Base-by-base conservation (phyloP, 495 filamentous ascomycete genomes). In the Terfezia claveryi region DNA sequence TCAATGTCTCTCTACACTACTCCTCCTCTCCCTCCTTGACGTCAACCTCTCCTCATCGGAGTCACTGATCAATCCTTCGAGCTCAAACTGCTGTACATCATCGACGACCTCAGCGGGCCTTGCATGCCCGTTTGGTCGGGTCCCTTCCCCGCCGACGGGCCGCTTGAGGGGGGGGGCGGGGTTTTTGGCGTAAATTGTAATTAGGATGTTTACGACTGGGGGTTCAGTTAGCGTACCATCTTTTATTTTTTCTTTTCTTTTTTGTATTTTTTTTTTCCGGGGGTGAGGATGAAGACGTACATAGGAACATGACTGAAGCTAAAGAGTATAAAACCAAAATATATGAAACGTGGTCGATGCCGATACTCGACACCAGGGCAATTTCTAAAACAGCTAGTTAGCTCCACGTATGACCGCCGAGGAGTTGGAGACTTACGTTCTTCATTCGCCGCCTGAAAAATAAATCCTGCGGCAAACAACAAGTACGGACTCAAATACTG, bases 401-500 rank as follows among this genome's bases (percentile, higher is more conserved):
- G 27, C 4, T 32, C 27, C 27, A 32, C 27, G 27, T 32, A 32
- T 32, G 27, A 5, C 27, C 27, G 4, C 2, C 7, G 27, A 7
- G 7, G 27, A 4, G 27, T 32, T 4, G 27, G 27, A 7, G 27
- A 57, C 57, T 16, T 51, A 60, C 58, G 89, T 66, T 96, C 89
- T 67, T 98, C 91, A 2, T 85, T 95, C 23, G 92, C 91, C 52
- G 84, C 82, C 87, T 95, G 92, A 73, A 98, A 96, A 54, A 95
- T 75, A 69, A 98, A 92, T 36, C 91, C 91, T 4, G 91, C 87
- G 44, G 91, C 87, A 62, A 82, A 94, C 17, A 96, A 78, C 20
- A 96, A 76, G 66, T 89, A 96, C 56, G 84, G 80, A 17, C 91
- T 79, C 32, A 98, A 70, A 61, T 88, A 92, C 69, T 98, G 91